Evolutionary conservation across 106 monocot species (phyloP), one percentile per base, ranked within the genome.

Genomic region (Apostasia ramifera): DNA sequence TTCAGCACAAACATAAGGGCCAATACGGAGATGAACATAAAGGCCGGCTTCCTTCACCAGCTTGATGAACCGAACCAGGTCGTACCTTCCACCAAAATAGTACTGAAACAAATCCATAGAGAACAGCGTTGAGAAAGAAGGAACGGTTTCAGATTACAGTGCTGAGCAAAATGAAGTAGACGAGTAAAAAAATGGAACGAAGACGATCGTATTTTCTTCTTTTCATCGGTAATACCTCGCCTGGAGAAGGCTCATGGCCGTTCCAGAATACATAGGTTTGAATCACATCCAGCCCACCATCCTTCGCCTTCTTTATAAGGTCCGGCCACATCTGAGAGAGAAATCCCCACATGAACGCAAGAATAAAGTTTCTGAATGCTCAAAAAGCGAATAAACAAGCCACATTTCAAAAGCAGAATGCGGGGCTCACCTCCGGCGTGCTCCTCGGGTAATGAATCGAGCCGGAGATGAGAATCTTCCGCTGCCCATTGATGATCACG

Each of bases 1-100:
- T 68, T 95, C 95, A 40, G 91, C 91, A 69, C 88, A 91, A 63
- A 89, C 82, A 77, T 86, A 95, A 44, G 95, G 95, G n/a, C 95
- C 95, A 72, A 95, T 91, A 53, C 95, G 85, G 65, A 95, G 88
- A 84, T 88, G 71, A 71, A 84, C 80, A 68, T 91, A 95, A 44
- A 95, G 86, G 43, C 88, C 91, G 4, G 91, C 91, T 52, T 85
- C 73, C 74, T 91, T 76, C 62, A 91, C 95, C 37, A 91, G 66
- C 71, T 88, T 91, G 62, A 95, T 73, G 74, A 95, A 95, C 5
- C 78, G 61, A 63, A 95, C 86, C 54, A 95, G 77, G 53, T 95
- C 85, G 65, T 85, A 90, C 58, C 85, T 90, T 12, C 73, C 94
- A 38, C 63, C 80, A 51, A 94, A 94, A 66, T 94, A 83, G 66